Base-by-base conservation (phyloP, 345 rosid genomes). In the Lagerstroemia speciosa region DNA sequence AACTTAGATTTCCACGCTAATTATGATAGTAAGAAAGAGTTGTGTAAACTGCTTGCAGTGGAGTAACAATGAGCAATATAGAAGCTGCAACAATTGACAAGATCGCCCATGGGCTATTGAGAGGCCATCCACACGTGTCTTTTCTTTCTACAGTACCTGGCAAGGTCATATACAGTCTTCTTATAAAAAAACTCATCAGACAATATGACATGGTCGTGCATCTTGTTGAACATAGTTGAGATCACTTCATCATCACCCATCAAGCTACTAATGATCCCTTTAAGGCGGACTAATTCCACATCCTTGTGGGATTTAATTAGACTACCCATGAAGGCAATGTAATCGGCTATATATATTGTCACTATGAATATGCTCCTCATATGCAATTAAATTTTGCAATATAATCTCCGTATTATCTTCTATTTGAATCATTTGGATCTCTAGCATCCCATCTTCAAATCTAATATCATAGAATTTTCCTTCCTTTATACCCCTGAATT, bases 61-160 rank as follows among this genome's bases (percentile, higher is more conserved):
- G 0, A 26, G 72, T 32, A 22, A 68, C 22, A 0, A 61, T 30
- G 46, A 78, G 73, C 58, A 74, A 53, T 17, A 68, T 5, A 15
- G 58, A 5, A 1, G 70, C 75, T 9, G 72, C 81, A 37, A 71
- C 10, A 16, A 74, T 26, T 1, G 78, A 74, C 26, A 78, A 31
- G 36, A 64, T 3, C 22, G 75, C 20, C 81, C 81, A 74, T 0
- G 78, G 78, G 68, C 60, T 53, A 19, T 74, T n/a, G 37, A 74
- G 71, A 50, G 0, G 73, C 76, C 58, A 58, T 62, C 71, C 73
- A 73, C n/a, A 4, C 2, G 15, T 81, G 57, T 41, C 73, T 0
- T 2, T 22, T 16, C 50, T 2, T 69, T 12, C 19, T 0, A 52
- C 75, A 75, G 27, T 77, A 73, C 14, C 2, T 7, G 19, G 70